These are phyloP conservation scores for Rubia tinctorum DNA, from an alignment of 305 asterid species.

Conservation along the genomic window DNA sequence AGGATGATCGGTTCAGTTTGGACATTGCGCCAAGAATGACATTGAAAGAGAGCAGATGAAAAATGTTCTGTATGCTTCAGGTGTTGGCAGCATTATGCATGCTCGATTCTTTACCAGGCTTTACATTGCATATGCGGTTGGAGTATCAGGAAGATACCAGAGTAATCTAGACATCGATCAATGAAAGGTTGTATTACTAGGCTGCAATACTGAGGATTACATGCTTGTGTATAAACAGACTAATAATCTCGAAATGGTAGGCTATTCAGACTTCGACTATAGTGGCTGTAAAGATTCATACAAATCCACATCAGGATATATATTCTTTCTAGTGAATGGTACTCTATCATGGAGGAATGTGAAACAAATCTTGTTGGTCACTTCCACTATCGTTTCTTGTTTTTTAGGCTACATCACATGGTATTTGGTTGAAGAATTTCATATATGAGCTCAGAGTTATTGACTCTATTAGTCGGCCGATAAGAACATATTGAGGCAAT, in stretches of 20 bases:
- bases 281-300: not conserved
- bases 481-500: conserved; percentile 10
- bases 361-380: not conserved
- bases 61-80: conserved; percentile 16
- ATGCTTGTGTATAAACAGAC: not conserved
- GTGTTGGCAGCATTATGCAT: not conserved
- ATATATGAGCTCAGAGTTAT: conserved; percentile 1
- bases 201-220: not conserved
- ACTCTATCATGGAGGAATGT: conserved; percentile 4
- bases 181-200: not conserved
- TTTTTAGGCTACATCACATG: conserved; percentile 15
- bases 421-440: conserved; percentile 8
- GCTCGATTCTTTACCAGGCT: conserved; percentile 17
- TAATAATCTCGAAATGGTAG: not conserved
- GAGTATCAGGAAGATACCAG: not conserved
- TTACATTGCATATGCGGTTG: conserved; percentile 2
- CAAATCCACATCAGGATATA: not conserved
- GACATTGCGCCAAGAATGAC: conserved; percentile 1
- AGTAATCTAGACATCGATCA: not conserved
- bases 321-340: not conserved
- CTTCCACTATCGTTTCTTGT: conserved; percentile 14
- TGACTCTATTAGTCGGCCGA: not conserved
- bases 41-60: not conserved
- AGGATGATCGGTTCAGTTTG: conserved; percentile 16
- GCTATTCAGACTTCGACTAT: not conserved